These are phyloP conservation scores for Stevia rebaudiana DNA, from an alignment of 140 eudicot species.

Conservation along the genomic window DNA sequence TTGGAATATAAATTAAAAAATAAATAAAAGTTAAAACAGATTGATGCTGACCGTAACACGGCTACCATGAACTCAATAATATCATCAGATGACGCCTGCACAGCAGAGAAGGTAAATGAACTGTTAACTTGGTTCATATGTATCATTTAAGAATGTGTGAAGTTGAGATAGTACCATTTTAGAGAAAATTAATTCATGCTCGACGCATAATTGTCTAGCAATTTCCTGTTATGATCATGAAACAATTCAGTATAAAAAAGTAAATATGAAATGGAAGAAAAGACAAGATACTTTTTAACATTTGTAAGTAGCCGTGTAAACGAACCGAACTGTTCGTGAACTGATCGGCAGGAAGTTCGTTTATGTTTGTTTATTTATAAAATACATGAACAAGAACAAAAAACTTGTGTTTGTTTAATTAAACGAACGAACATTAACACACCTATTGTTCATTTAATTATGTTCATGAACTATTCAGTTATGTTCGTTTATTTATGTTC, in stretches of 20 bases:
- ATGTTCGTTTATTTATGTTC: no score
- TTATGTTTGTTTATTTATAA: no score
- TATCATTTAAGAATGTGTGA: constrained; percentile 7
- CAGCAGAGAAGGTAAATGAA: constrained; percentile 7
- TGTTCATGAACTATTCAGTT: no score
- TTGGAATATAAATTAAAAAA: not conserved
- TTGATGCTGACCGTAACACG: constrained; percentile 64
- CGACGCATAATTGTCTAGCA: constrained; percentile 78
- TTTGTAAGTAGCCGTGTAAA: no score
- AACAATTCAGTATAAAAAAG: not conserved
- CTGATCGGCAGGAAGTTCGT: no score
- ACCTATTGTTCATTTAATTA: no score
- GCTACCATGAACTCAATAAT: constrained; percentile 75
- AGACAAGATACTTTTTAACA: not conserved
- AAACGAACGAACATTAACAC: no score
- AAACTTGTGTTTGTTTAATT: no score
- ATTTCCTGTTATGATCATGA: constrained; percentile 57
- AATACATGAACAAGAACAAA: no score
- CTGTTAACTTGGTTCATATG: constrained; percentile 3
- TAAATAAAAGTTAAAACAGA: not conserved
- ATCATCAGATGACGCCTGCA: constrained; percentile 94
- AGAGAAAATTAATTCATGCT: constrained; percentile 68
- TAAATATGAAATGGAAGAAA: not conserved
- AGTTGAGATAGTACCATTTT: constrained; percentile 56
- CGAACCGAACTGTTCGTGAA: no score